These are phyloP conservation scores for Pythium apleroticum DNA, from an alignment of 352 stramenopile genomes.

Conservation along the genomic window DNA sequence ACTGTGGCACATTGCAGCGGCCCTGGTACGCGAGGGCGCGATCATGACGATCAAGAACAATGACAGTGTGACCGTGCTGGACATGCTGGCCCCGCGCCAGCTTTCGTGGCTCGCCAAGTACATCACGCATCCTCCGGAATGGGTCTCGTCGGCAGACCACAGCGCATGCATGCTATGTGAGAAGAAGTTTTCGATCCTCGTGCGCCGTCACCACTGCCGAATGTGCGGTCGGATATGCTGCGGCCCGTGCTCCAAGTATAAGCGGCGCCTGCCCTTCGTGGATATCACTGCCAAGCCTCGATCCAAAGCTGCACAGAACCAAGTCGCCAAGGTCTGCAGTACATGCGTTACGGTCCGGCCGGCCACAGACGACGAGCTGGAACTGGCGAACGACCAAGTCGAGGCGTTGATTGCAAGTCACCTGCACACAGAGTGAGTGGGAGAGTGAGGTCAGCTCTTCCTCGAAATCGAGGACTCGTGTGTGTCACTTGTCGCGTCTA, in stretches of 20 bases:
- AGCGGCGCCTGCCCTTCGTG: slow-evolving; percentile 60
- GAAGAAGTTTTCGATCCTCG: slow-evolving; percentile 63
- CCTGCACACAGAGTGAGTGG: slow-evolving; percentile 21
- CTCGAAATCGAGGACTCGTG: background rate
- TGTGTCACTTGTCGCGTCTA: background rate
- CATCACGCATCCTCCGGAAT: slow-evolving; percentile 67
- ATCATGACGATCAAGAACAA: slow-evolving; percentile 79
- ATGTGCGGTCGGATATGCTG: slow-evolving; percentile 85
- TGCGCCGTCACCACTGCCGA: slow-evolving; percentile 79
- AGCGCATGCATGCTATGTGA: slow-evolving; percentile 76
- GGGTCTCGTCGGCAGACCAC: slow-evolving; percentile 63
- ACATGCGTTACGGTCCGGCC: slow-evolving; percentile 70
- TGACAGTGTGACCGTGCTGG: slow-evolving; percentile 66
- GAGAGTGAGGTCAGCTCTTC: background rate
- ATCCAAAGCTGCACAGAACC: slow-evolving; percentile 39
- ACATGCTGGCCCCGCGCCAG: slow-evolving; percentile 68
- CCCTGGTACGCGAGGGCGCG: slow-evolving; percentile 60
- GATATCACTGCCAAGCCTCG: slow-evolving; percentile 38
- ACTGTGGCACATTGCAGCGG: slow-evolving; percentile 71
- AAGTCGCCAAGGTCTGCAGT: slow-evolving; percentile 67
- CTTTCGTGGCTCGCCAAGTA: slow-evolving; percentile 81
- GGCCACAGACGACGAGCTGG: slow-evolving; percentile 43
- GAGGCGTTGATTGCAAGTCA: slow-evolving; percentile 25
- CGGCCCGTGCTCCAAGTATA: slow-evolving; percentile 76
- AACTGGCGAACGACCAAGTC: slow-evolving; percentile 34